A percentile compares a stretch with the other conserved stretches of the same genome.
phyloP scores from a whole-genome alignment of 1,139 yeast species.

The Yamadazyma atlantica region DNA sequence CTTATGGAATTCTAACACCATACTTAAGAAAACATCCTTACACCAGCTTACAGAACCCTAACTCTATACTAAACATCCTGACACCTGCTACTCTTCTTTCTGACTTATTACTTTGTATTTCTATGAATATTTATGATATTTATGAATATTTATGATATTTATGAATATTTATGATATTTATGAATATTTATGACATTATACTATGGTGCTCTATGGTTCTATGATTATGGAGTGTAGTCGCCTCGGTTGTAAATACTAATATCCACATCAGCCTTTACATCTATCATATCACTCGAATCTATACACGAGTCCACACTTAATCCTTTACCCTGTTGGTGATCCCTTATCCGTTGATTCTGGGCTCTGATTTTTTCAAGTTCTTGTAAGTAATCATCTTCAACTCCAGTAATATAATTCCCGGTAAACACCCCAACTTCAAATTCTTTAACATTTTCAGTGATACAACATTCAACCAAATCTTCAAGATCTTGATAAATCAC shows the following conservation, averaged over 20 bases:
- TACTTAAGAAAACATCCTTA: no score
- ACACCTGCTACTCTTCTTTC: no score
- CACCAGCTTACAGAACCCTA: no score
- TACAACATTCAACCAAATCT: slow-evolving; percentile 81
- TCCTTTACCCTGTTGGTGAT: slow-evolving; percentile 37
- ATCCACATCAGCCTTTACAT: slow-evolving; percentile 86
- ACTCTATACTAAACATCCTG: no score
- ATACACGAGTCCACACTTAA: slow-evolving; percentile 47
- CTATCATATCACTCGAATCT: slow-evolving; percentile 49
- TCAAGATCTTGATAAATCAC: slow-evolving; percentile 85
- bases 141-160: no score
- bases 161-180: no score
- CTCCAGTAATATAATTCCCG: slow-evolving; percentile 90
- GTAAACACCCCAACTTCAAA: slow-evolving; percentile 98
- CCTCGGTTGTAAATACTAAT: slow-evolving; percentile 88
- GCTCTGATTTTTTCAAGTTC: slow-evolving; percentile 86
- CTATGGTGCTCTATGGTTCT: neutral
- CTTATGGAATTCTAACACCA: no score
- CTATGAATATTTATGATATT: no score
- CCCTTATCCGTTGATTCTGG: slow-evolving; percentile 64
- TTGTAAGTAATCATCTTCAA: slow-evolving; percentile 75
- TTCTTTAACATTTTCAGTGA: slow-evolving; percentile 45
- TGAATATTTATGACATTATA: no score
- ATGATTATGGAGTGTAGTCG: slow-evolving; percentile 45
- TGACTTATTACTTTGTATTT: no score